Evolutionary conservation across 768 basidiomycete species (phyloP).

Genomic region (Lactarius trivialis): DNA sequence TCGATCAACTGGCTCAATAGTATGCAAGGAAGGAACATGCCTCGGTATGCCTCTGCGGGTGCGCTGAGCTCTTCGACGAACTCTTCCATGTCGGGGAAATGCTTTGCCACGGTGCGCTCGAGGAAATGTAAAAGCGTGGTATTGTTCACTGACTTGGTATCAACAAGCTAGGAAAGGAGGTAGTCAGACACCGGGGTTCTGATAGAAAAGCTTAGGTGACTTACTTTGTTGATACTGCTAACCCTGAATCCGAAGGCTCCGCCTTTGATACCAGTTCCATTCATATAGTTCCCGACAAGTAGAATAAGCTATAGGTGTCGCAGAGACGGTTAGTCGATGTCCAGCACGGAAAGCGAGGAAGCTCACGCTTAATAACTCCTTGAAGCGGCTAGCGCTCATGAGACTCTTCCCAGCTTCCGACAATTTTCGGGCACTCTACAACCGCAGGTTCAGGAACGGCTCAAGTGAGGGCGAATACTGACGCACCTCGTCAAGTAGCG

Average conservation of each 20-base stretch:
- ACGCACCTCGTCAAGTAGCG: slow-evolving; percentile 73
- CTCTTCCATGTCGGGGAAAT: slow-evolving; percentile 80
- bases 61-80: slow-evolving; percentile 86
- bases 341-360: neutral
- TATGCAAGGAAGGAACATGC: slow-evolving; percentile 28
- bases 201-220: slow-evolving; percentile 8
- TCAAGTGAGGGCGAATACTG: slow-evolving; percentile 4
- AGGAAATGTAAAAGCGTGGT: slow-evolving; percentile 93
- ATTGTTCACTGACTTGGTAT: slow-evolving; percentile 94
- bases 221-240: slow-evolving; percentile 93
- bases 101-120: slow-evolving; percentile 78
- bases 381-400: slow-evolving; percentile 79
- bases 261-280: slow-evolving; percentile 91
- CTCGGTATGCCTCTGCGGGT: slow-evolving; percentile 89
- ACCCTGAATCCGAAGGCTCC: slow-evolving; percentile 96
- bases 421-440: slow-evolving; percentile 73
- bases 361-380: slow-evolving; percentile 77
- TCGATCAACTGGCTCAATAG: slow-evolving; percentile 14
- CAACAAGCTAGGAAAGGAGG: slow-evolving; percentile 63
- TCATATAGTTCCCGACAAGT: slow-evolving; percentile 96
- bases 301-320: slow-evolving; percentile 62
- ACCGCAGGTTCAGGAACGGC: slow-evolving; percentile 8
- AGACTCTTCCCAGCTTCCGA: slow-evolving; percentile 75
- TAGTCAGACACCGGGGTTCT: neutral
- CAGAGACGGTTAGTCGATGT: neutral